A percentile compares a stretch with the other conserved stretches of the same genome.
Conservation (phyloP, 805 yeast genomes). For the Candida ipomoeae region DNA sequence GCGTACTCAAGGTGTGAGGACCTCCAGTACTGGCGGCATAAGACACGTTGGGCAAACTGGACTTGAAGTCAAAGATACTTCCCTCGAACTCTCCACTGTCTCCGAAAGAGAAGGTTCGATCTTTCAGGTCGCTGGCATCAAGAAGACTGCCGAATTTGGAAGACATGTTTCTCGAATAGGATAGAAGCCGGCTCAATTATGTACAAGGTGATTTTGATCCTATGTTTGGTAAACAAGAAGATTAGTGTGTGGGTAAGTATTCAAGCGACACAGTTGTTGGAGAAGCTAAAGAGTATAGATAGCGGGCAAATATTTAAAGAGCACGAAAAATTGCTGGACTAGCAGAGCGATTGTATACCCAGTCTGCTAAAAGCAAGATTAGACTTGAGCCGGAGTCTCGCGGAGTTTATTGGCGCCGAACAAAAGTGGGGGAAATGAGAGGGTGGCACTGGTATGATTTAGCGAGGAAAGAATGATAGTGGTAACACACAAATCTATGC, state of each 20-base stretch:
- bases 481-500: background rate
- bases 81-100: slow-evolving; percentile 44
- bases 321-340: background rate
- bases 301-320: background rate
- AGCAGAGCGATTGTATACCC: slow-evolving; percentile 1
- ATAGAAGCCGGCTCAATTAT: slow-evolving; percentile 18
- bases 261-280: background rate
- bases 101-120: slow-evolving; percentile 39
- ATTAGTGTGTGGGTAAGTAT: background rate
- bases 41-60: slow-evolving; percentile 29
- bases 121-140: slow-evolving; percentile 38
- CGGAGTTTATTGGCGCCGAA: slow-evolving; percentile 3
- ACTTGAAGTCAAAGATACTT: slow-evolving; percentile 43
- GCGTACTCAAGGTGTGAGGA: slow-evolving; percentile 16
- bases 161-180: slow-evolving; percentile 5
- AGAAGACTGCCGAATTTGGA: slow-evolving; percentile 30
- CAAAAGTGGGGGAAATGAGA: slow-evolving; percentile 1
- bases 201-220: slow-evolving; percentile 9
- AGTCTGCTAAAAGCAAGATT: background rate
- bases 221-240: background rate
- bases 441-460: slow-evolving; percentile 1
- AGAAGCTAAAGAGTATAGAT: background rate
- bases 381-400: background rate
- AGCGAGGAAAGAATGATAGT: background rate
- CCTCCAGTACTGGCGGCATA: slow-evolving; percentile 22